Base-by-base conservation (phyloP, 2,329 filamentous ascomycete genomes). In the Curvularia eragrostidis region DNA sequence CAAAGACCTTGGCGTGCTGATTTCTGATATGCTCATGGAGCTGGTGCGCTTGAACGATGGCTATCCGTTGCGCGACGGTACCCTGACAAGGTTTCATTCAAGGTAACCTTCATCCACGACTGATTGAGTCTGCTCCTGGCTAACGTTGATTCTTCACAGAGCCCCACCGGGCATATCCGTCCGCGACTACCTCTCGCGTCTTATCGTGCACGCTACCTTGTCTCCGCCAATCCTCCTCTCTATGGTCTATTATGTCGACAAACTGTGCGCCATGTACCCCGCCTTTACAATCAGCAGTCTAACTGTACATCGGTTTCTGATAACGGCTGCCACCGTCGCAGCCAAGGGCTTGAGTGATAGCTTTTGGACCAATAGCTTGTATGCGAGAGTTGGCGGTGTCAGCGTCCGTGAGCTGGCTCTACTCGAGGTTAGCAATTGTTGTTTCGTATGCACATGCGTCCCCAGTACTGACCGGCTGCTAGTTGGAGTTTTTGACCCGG, bases 161-260 rank as follows among this genome's bases (percentile, higher is more conserved):
- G 87, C 89, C 15, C 88, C 95, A 1, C 95, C 95, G 7, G 93
- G 91, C 51, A 99, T 99, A 58, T 97, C 93, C 24, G 94, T 99
- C 30, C 84, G 89, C 61, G 95, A 99, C 75, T 99, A 99, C 75
- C 85, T 99, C 34, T 91, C 95, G 70, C 89, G 95, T 62, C 83
- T 99, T 56, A 95, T 96, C 23, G 92, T 93, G 58, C 95, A 99
- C 75, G 95, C 95, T 24, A 97, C 94, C 0, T 84, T 99, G 3
- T 93, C 92, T 6, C 93, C 95, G 12, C 94, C 95, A 0, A 89
- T 99, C 49, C 84, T 99, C n/a, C 86, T 99, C 34, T 95, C 93
- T 67, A 98, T 99, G 92, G 95, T 99, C 56, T 99, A 96, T 75
- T 99, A 98, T 72, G 98, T 99, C 70, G 95, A 99, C 79, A 89